Percentiles rank a stretch among this genome's conserved stretches.
Evolutionary conservation across 1,284 basidiomycete genomes (phyloP).

Genomic region (Trichosporon faecale): DNA sequence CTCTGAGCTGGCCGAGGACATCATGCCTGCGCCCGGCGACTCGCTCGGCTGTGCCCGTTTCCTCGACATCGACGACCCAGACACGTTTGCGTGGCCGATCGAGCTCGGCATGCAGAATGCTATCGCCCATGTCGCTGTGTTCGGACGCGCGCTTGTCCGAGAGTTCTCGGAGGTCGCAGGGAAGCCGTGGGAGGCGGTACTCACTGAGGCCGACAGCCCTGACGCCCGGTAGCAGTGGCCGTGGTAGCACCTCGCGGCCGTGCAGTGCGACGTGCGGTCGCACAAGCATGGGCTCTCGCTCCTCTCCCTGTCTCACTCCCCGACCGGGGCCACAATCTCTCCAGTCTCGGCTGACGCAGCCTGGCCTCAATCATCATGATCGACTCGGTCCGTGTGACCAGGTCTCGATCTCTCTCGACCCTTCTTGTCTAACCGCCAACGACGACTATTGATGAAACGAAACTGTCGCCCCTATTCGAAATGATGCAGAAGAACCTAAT

Average conservation of each 20-base stretch:
- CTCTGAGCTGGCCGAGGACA: constrained; percentile 40
- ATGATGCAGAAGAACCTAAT: not conserved
- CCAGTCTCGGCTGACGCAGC: no score
- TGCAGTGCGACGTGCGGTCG: not conserved
- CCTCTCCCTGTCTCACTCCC: not conserved
- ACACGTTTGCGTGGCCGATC: constrained; percentile 48
- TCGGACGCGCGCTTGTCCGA: constrained; percentile 42
- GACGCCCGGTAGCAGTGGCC: constrained; percentile 2
- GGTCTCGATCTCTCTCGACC: not conserved
- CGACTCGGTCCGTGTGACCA: not conserved
- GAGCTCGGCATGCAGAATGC: constrained; percentile 47
- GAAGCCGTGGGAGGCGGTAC: constrained; percentile 34
- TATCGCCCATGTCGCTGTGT: constrained; percentile 41
- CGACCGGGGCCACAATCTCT: no score
- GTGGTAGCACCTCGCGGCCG: not conserved
- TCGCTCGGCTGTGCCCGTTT: constrained; percentile 36
- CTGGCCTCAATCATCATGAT: not conserved
- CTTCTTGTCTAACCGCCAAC: not conserved
- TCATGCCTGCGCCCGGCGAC: constrained; percentile 38
- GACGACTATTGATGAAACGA: not conserved
- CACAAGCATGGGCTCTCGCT: not conserved
- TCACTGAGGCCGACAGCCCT: constrained; percentile 20
- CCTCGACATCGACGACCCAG: constrained; percentile 38
- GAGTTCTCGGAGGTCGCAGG: constrained; percentile 37
- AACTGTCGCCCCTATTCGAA: not conserved